Conservation (phyloP, 345 rosid genomes). For the Sapria himalayana region DNA sequence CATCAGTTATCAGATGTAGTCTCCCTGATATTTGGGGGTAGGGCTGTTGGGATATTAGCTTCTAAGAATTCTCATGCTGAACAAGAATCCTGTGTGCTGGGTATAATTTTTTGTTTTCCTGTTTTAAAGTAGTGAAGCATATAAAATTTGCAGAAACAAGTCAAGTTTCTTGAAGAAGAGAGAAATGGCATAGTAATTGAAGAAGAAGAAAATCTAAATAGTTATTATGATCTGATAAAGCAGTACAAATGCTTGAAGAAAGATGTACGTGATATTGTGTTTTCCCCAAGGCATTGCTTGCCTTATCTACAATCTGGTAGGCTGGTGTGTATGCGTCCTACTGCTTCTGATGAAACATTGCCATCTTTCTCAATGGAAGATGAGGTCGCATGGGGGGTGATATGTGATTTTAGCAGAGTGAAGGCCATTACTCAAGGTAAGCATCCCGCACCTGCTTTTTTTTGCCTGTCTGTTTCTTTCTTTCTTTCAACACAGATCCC, state of each 20-base stretch:
- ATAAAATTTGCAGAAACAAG: constrained; percentile 45
- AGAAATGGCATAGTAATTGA: constrained; percentile 73
- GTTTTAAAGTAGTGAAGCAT: constrained; percentile 7
- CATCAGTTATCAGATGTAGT: too few species aligned
- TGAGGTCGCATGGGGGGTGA: constrained; percentile 61
- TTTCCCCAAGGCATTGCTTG: constrained; percentile 68
- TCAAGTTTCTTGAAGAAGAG: constrained; percentile 56
- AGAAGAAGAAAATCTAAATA: constrained; percentile 78
- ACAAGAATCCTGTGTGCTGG: neutral
- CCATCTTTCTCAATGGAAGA: constrained; percentile 53
- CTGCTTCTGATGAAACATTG: constrained; percentile 27
- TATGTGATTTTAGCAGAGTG: constrained; percentile 51
- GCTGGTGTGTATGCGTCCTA: constrained; percentile 39
- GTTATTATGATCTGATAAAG: constrained; percentile 55
- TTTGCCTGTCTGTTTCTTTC: too few species aligned
- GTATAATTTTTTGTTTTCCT: neutral
- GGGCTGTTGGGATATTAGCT: neutral
- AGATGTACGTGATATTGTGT: constrained; percentile 53
- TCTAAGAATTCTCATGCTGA: neutral
- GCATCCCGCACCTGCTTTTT: too few species aligned
- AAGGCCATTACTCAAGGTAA: constrained; percentile 48
- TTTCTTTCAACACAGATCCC: too few species aligned
- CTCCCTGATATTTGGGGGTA: neutral
- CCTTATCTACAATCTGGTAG: constrained; percentile 74
- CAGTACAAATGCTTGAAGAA: constrained; percentile 57